A percentile compares a stretch with the other conserved stretches of the same genome.
These are phyloP conservation scores for Gleditsia sinensis DNA, from an alignment of 306 rosid species.

Conservation along the genomic window DNA sequence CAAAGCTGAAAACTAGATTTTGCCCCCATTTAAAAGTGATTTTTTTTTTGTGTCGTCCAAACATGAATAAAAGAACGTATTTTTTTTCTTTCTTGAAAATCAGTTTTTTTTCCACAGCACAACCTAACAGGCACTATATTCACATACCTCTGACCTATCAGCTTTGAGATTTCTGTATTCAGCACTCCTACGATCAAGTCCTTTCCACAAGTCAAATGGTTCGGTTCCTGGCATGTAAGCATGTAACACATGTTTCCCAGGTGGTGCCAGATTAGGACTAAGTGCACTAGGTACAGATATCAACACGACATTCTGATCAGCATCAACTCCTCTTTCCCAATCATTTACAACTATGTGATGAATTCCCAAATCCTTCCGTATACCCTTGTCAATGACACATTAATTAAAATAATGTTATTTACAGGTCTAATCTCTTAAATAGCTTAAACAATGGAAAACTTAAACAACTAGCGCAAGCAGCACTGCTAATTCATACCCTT, in stretches of 20 bases:
- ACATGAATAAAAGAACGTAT: too few species aligned
- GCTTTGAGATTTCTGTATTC: conserved; percentile 84
- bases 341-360: conserved; percentile 96
- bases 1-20: too few species aligned
- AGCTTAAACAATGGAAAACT: neutral
- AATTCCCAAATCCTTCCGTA: conserved; percentile 71
- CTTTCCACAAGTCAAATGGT: conserved; percentile 84
- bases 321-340: conserved; percentile 95
- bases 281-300: conserved; percentile 90
- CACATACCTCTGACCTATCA: conserved; percentile 78
- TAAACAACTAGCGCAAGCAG: conserved; percentile 6
- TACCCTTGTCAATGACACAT: conserved; percentile 46
- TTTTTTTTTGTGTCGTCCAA: too few species aligned
- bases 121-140: neutral
- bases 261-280: conserved; percentile 80
- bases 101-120: neutral
- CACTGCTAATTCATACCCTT: neutral
- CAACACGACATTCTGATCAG: conserved; percentile 91
- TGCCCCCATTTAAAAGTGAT: neutral
- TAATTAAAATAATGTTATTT: conserved; percentile 12
- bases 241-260: conserved; percentile 82
- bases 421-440: neutral
- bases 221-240: conserved; percentile 95
- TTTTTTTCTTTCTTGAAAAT: neutral
- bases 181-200: conserved; percentile 75